Evolutionary conservation across 2,329 filamentous ascomycete genomes (phyloP), one percentile per base, ranked within the genome.

Genomic region (Lithohypha guttulata): DNA sequence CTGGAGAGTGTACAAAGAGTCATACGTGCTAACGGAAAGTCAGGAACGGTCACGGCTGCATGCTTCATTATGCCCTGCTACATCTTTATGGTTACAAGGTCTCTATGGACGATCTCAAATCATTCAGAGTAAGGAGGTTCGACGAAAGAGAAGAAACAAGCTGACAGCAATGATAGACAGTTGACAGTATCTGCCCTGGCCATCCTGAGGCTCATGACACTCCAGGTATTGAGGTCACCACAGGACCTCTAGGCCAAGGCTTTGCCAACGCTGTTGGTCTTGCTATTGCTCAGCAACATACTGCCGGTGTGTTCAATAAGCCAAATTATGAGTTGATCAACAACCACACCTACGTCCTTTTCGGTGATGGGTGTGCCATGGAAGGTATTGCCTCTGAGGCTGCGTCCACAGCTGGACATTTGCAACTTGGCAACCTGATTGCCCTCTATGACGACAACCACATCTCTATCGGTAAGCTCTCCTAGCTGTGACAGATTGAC

Each of bases 401-500:
- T 57, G 84, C 75, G 54, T 94, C 86, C 45, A 75, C 86, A 53
- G 91, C 91, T 53, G 91, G 91, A 59, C 91, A 98, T 71, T 75
- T 96, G 65, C 83, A 96, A 75, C 79, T 98, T 51, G 91, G 89
- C 61, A 98, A 96, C 75, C 73, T 98, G 59, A 96, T 96, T 66
- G 79, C 77, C 65, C 75, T 98, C 67, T 98, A 89, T 66, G 91
- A 98, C 61, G 91, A 98, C 74, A 98, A 98, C 77, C 83, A 94
- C 65, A 96, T 98, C 60, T 93, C 76, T 51, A 79, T 79, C 55
- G 75, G 76, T 79, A 59, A 60, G 72, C 13, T 3, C 20, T 13
- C 35, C 22, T 17, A n/a, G 9, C 26, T 6, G 4, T 21, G n/a
- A 18, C 9, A 15, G 11, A 13, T 25, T n/a, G 9, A 19, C 17